Evolutionary conservation across 2,329 filamentous ascomycete genomes (phyloP), one percentile per base, ranked within the genome.

Genomic region (Fusarium hainanense): DNA sequence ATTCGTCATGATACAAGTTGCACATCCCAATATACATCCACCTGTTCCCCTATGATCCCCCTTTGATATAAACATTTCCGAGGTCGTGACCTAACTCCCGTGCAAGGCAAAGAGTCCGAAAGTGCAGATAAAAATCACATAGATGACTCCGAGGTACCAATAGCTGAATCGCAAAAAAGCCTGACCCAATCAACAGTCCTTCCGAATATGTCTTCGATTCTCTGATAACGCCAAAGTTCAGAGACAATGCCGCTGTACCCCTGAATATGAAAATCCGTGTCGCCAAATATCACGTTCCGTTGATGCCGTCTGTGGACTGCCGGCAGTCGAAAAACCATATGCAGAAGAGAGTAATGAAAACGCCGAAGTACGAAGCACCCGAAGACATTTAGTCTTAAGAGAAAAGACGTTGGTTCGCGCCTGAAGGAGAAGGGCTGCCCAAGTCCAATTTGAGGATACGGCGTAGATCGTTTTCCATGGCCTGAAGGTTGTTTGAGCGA

Each of bases 391-490:
- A 51, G 43, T 34, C 48, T 65, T 71, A 75, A 43, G 74, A 76
- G 64, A 78, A 73, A 37, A 76, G 68, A 58, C 72, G 74, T 18
- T 65, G 72, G 25, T 74, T 57, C 30, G 72, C 40, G 43, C 58
- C 57, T 7, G 75, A 51, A 47, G 75, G 51, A 42, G 75, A 68
- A 23, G 75, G 74, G 20, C 75, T 54, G n/a, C 70, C 60, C 56
- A 78, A 54, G 60, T 81, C 78, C 28, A 83, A 62, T 62, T 87
- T 88, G 64, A 88, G 79, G 56, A 88, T 83, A 61, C 84, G 82
- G 49, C 85, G 82, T 58, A 88, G 82, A 67, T 82, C 82, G 52
- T 87, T 83, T 71, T 88, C 86, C 82, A 88, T 85, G 13, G 81
- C 80, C 46, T 82, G 75, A 40, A 87, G 74, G 56, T 84, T 65